Base-by-base conservation (phyloP, 164 flowering plant genomes). In the Vitis amurensis region DNA sequence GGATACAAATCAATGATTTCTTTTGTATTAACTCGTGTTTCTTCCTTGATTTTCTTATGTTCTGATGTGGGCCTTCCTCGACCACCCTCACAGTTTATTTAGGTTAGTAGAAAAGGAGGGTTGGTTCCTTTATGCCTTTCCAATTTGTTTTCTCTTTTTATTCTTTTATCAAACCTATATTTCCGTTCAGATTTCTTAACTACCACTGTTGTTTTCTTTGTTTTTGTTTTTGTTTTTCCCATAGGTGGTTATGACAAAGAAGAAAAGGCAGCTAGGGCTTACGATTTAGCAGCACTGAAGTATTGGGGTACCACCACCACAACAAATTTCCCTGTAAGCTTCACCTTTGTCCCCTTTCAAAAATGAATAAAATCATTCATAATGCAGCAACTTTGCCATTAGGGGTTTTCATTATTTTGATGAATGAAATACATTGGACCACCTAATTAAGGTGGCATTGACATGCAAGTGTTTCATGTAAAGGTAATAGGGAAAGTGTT, bases 161-260 rank as follows among this genome's bases (percentile, higher is more conserved):
- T 58, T 13, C n/a, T 37, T 59, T 12, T 8, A 44, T 29, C 19
- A 11, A 50, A 16, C 48, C 19, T 59, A 16, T n/a, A 16, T 48
- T 29, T 59, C 23, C 5, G 0, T 37, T 5, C 50, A 37, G 15
- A 64, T 15, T 50, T 12, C 16, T 57, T 60, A 27, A 14, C 17
- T 16, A 19, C 27, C 27, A 2, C 27, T 23, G 15, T 31, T 47
- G 16, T 29, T 27, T 10, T 30, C 37, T 66, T 29, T 59, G 9
- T 6, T 30, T 37, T 55, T 60, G 68, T 53, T 61, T 50, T 13
- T 65, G 56, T 48, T 0, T 17, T 31, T 52, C 17, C 2, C 69
- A 4, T 68, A 94, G 98, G 98, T 58, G 98, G 98, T 53, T 94
- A 94, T 85, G 98, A 94, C 73, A 94, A 94, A 76, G 97, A 94